Conservation (phyloP, 1,284 basidiomycete genomes). For the Kalmanozyma brasiliensis region DNA sequence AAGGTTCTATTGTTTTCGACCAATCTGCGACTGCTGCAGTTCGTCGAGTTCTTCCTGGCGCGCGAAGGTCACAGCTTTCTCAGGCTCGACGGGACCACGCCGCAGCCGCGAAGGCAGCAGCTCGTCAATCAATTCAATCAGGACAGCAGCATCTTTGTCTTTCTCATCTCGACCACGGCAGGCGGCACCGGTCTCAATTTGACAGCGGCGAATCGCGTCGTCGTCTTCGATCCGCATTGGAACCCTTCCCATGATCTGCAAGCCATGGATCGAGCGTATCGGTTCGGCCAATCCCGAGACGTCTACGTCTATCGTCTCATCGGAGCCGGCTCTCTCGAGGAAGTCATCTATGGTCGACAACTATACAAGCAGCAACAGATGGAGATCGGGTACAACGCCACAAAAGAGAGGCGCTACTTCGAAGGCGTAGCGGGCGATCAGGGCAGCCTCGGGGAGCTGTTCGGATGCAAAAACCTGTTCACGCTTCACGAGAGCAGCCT, state of each 20-base stretch:
- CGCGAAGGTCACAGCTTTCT: conserved; percentile 76
- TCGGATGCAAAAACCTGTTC: conserved; percentile 84
- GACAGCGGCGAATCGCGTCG: conserved; percentile 89
- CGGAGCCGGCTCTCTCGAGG: conserved; percentile 54
- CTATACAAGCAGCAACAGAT: conserved; percentile 90
- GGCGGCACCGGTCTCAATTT: conserved; percentile 84
- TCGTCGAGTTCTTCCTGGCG: conserved; percentile 78
- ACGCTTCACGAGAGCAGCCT: conserved; percentile 75
- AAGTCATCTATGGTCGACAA: conserved; percentile 79
- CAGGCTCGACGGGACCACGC: conserved; percentile 77
- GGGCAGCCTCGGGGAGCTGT: conserved; percentile 79
- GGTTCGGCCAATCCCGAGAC: conserved; percentile 64
- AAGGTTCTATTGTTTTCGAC: conserved; percentile 79
- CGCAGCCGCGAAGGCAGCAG: conserved; percentile 68
- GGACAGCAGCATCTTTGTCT: conserved; percentile 79
- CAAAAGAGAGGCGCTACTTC: conserved; percentile 74
- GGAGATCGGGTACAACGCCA: conserved; percentile 77
- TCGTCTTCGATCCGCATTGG: conserved; percentile 82
- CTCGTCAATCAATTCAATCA: conserved; percentile 82
- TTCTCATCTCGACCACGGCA: conserved; percentile 83
- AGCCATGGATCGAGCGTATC: conserved; percentile 82
- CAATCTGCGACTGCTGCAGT: conserved; percentile 81
- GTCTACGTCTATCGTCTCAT: conserved; percentile 57
- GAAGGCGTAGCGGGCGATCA: conserved; percentile 82
- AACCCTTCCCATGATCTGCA: conserved; percentile 88